Percentiles rank a stretch among this genome's conserved stretches.
Conservation (phyloP, 2,329 filamentous ascomycete species). For the Penicillium olsonii region DNA sequence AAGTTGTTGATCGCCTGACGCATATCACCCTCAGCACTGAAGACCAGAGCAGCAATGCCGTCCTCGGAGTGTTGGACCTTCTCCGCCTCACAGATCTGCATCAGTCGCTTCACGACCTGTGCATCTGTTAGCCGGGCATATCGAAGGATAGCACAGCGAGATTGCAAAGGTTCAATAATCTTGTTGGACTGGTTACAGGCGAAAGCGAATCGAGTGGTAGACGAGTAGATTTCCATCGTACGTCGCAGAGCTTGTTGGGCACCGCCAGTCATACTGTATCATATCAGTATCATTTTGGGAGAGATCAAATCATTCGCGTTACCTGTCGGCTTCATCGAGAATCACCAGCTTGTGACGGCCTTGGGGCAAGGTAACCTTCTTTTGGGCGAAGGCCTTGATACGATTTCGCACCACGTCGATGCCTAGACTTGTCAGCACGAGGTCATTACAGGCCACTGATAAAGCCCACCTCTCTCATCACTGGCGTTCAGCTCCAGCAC, state of each 20-base stretch:
- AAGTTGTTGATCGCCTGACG: conserved; percentile 98
- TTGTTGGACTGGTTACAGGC: conserved; percentile 99
- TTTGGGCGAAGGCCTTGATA: conserved; percentile 98
- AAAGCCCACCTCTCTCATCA: conserved; percentile 74
- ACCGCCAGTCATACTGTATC: conserved; percentile 84
- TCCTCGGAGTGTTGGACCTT: conserved; percentile 89
- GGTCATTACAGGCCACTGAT: neutral
- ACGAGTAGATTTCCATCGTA: conserved; percentile 98
- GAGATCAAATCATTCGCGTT: conserved; percentile 29
- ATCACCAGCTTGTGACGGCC: conserved; percentile 96
- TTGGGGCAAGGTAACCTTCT: conserved; percentile 91
- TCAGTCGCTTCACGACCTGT: conserved; percentile 84
- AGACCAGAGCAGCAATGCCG: conserved; percentile 91
- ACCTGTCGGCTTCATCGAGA: conserved; percentile 92
- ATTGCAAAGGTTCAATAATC: conserved; percentile 98
- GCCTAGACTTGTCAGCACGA: conserved; percentile 50
- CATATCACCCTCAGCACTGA: conserved; percentile 98
- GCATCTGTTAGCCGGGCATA: conserved; percentile 90
- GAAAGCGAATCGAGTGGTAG: conserved; percentile 95
- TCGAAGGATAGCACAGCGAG: conserved; percentile 90
- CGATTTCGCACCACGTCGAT: conserved; percentile 97
- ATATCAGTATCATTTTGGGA: neutral
- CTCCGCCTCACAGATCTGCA: conserved; percentile 92
- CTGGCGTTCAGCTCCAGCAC: conserved; percentile 95
- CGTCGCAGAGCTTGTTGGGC: conserved; percentile 92